phyloP scores from a whole-genome alignment of 2,329 filamentous ascomycete species.

The Fonsecaea pugnacius region DNA sequence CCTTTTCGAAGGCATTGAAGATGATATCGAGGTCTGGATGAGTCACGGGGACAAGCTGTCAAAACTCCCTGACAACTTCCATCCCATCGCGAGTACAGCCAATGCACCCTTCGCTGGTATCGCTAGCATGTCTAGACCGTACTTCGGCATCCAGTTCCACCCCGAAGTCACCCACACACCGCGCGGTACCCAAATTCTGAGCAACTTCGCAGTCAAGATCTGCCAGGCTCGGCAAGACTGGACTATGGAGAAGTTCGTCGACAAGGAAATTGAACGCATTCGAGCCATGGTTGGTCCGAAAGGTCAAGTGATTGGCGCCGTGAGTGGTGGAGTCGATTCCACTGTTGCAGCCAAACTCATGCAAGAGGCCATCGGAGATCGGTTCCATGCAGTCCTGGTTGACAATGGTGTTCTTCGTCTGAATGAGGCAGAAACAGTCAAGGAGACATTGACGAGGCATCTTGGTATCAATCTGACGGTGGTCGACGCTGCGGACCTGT shows the following conservation, averaged over 20 bases:
- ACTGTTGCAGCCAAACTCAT: slow-evolving; percentile 87
- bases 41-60: slow-evolving; percentile 85
- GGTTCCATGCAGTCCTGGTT: slow-evolving; percentile 83
- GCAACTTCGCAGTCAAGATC: slow-evolving; percentile 84
- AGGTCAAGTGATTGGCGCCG: slow-evolving; percentile 79
- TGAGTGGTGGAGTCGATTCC: slow-evolving; percentile 83
- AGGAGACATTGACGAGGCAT: slow-evolving; percentile 75
- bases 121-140: slow-evolving; percentile 61
- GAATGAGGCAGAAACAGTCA: slow-evolving; percentile 80
- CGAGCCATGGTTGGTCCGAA: slow-evolving; percentile 77
- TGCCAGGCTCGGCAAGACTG: slow-evolving; percentile 77
- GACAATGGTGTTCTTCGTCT: slow-evolving; percentile 86
- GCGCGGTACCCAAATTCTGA: slow-evolving; percentile 70
- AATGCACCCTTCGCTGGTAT: slow-evolving; percentile 80
- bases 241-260: slow-evolving; percentile 83
- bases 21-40: slow-evolving; percentile 79
- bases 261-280: slow-evolving; percentile 80
- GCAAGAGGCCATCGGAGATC: slow-evolving; percentile 81
- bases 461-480: slow-evolving; percentile 91
- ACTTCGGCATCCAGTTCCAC: slow-evolving; percentile 87
- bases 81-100: slow-evolving; percentile 71
- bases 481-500: slow-evolving; percentile 75
- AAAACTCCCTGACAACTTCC: slow-evolving; percentile 72
- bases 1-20: slow-evolving; percentile 76
- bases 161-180: slow-evolving; percentile 79